Evolutionary conservation across 1,284 basidiomycete species (phyloP).

Genomic region (Cerrena zonata): DNA sequence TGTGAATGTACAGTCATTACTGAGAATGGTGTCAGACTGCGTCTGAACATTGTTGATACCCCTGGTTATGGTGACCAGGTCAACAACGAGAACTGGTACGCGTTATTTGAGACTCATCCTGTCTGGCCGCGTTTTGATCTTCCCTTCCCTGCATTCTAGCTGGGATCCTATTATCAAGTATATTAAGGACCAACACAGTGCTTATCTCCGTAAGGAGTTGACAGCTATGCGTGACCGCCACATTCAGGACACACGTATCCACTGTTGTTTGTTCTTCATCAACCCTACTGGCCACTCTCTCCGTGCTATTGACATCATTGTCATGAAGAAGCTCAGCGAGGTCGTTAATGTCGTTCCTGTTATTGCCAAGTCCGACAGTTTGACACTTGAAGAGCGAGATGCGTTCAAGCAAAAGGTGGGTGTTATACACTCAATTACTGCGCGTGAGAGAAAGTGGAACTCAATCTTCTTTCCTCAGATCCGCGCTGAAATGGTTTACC

Average conservation of each 20-base stretch:
- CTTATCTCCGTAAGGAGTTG: constrained; percentile 96
- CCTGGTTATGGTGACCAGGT: constrained; percentile 98
- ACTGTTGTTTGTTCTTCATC: constrained; percentile 98
- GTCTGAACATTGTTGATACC: constrained; percentile 97
- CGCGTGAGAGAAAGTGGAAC: background rate
- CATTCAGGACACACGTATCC: constrained; percentile 97
- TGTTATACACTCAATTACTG: background rate
- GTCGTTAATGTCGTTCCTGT: constrained; percentile 99
- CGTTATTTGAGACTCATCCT: background rate
- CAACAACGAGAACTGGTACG: constrained; percentile 96
- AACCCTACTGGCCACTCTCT: constrained; percentile 92
- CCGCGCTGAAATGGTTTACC: constrained; percentile 85
- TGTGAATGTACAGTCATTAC: constrained; percentile 66
- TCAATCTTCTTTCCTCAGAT: constrained; percentile 46
- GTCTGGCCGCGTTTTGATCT: constrained; percentile 4
- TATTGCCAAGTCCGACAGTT: constrained; percentile 95
- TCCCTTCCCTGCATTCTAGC: constrained; percentile 36
- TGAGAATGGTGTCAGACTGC: constrained; percentile 92
- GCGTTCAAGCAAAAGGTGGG: constrained; percentile 85
- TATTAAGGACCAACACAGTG: constrained; percentile 98
- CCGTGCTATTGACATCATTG: constrained; percentile 91
- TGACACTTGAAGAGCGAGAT: constrained; percentile 90
- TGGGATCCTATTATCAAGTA: constrained; percentile 99
- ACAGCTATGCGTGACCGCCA: constrained; percentile 98
- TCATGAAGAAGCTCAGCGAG: constrained; percentile 97